phyloP scores from a whole-genome alignment of 495 filamentous ascomycete species.

The Aspergillus biplanus region DNA sequence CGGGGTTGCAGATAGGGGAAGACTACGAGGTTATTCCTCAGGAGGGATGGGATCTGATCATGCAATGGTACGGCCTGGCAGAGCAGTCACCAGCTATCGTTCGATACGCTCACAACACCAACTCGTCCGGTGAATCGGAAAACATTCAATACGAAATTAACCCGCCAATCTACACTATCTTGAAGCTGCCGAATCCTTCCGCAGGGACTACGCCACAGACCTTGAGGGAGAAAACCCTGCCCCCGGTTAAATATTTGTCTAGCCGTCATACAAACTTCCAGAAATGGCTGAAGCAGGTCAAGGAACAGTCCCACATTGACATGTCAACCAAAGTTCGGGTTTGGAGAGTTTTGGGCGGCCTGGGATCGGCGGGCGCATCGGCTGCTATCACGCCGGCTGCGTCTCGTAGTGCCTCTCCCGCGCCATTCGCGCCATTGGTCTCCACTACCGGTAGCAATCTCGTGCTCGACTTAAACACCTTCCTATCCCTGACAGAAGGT shows the following conservation, averaged over 20 bases:
- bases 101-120: constrained; percentile 77
- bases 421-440: constrained; percentile 41
- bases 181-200: constrained; percentile 68
- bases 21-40: constrained; percentile 79
- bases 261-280: constrained; percentile 69
- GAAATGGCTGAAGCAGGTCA: constrained; percentile 74
- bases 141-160: constrained; percentile 84
- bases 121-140: constrained; percentile 53
- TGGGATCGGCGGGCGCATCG: constrained; percentile 45
- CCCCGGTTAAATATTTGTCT: constrained; percentile 64
- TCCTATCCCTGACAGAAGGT: constrained; percentile 67
- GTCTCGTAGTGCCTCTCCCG: constrained; percentile 58
- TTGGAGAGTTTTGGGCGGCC: constrained; percentile 68
- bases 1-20: constrained; percentile 62
- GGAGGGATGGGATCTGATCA: constrained; percentile 78
- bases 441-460: constrained; percentile 65
- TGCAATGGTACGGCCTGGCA: constrained; percentile 79
- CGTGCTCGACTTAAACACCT: constrained; percentile 71
- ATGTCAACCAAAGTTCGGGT: constrained; percentile 73
- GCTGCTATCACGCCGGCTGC: constrained; percentile 61
- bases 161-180: constrained; percentile 84
- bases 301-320: constrained; percentile 65
- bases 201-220: constrained; percentile 60
- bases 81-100: constrained; percentile 72
- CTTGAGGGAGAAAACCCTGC: constrained; percentile 60